Evolutionary conservation across 2,329 filamentous ascomycete genomes (phyloP), one percentile per base, ranked within the genome.

Genomic region (Ceratocystis colombiana): DNA sequence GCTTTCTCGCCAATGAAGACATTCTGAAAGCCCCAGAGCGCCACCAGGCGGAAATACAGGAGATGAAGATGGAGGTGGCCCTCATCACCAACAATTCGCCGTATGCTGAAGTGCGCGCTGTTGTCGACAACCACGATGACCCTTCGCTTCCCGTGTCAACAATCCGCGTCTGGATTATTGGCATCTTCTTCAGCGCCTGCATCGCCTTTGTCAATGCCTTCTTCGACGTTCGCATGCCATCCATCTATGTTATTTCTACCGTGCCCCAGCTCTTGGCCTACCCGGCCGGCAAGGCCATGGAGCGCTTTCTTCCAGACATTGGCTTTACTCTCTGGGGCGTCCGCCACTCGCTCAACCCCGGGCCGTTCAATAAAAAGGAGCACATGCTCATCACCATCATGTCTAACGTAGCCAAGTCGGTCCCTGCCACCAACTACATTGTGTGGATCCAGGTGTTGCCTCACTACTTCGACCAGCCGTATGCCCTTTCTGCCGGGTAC

Each of bases 351-450:
- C 73, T 81, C 17, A 82, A 82, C 70, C 79, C 80, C 0, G 79
- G 79, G 0, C 77, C 75, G 0, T 83, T 83, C 72, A 80, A 78
- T 69, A 78, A 78, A 71, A 84, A 83, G 72, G 81, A 83, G 71
- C 81, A 83, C 72, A 78, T 82, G 76, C 73, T 84, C 62, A 80
- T 84, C 68, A 78, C 79, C 37, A 78, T 81, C 71, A 81, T 82
- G 78, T 80, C 84, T 50, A 83, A 84, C 71, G 78, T 77, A 2
- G 76, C 76, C 20, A 77, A 75, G 70, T 75, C 75, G 28, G 71
- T 75, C 15, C 79, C 80, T 0, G 82, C 82, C 70, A 80, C 79
- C 0, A 73, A 78, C 71, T 77, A 78, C 68, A 78, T 82, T 61
- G 75, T 80, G 61, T 81, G 78, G 78, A 77, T 76, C 1, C 80